phyloP scores from a whole-genome alignment of 2,329 filamentous ascomycete species.

The Geosmithia putterillii region DNA sequence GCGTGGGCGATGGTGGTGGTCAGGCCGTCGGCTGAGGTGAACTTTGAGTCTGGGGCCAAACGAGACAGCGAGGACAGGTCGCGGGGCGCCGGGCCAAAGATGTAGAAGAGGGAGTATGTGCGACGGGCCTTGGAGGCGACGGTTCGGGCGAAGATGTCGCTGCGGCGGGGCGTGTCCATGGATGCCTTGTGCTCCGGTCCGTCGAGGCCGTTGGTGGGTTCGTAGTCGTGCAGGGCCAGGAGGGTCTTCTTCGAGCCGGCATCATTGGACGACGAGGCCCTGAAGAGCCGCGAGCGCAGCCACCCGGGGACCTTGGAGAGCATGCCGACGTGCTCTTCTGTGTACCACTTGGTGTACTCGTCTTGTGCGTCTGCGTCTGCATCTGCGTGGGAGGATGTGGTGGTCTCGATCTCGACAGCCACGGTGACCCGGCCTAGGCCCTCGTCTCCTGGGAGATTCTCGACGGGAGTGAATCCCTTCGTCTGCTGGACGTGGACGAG shows the following conservation, averaged over 20 bases:
- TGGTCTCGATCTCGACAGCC: constrained; percentile 40
- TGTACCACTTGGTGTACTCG: constrained; percentile 55
- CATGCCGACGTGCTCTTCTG: constrained; percentile 62
- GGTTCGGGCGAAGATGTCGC: constrained; percentile 44
- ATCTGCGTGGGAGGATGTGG: constrained; percentile 36
- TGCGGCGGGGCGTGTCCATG: constrained; percentile 48
- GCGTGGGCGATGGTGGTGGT: constrained; percentile 40
- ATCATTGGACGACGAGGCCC: constrained; percentile 53
- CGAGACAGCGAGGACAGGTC: constrained; percentile 48
- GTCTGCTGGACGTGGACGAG: constrained; percentile 43
- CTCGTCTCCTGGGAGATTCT: constrained; percentile 45
- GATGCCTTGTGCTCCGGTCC: constrained; percentile 53
- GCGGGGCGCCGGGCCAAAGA: constrained; percentile 63
- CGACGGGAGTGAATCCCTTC: constrained; percentile 44
- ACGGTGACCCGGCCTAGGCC: constrained; percentile 51
- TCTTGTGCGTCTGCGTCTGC: constrained; percentile 29
- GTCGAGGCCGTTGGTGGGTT: constrained; percentile 51
- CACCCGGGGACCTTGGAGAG: constrained; percentile 67
- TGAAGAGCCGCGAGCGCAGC: constrained; percentile 60
- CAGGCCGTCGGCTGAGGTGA: constrained; percentile 39
- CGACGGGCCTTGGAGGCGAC: constrained; percentile 45
- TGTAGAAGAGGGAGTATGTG: constrained; percentile 63
- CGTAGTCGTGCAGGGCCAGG: constrained; percentile 62
- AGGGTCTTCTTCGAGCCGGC: constrained; percentile 37
- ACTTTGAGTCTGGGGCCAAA: constrained; percentile 32